These are phyloP conservation scores for Triadica sebifera DNA, from an alignment of 345 rosid genomes.

Conservation along the genomic window DNA sequence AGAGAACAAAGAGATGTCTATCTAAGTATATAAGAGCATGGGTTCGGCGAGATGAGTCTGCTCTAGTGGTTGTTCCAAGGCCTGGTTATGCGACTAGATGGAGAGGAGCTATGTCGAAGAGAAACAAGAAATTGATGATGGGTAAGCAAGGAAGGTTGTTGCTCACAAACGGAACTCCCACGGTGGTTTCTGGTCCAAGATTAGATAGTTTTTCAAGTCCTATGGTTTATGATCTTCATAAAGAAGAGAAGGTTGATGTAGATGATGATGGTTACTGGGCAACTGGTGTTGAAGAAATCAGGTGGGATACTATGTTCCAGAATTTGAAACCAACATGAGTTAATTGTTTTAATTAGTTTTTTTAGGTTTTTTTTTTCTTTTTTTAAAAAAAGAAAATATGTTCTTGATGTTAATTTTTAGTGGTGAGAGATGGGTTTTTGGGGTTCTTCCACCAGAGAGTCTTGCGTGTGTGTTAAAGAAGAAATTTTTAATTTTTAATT, in stretches of 20 bases:
- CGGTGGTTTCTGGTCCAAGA: slow-evolving; percentile 31
- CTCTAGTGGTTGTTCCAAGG: slow-evolving; percentile 51
- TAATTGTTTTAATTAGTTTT: too few relatives aligned
- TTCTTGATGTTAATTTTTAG: slow-evolving; percentile 7
- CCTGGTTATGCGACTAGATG: slow-evolving; percentile 42
- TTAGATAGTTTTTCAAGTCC: slow-evolving; percentile 54
- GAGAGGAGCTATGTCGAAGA: slow-evolving; percentile 68
- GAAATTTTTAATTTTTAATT: slow-evolving; percentile 27
- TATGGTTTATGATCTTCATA: slow-evolving; percentile 36
- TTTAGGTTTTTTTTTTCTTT: too few relatives aligned
- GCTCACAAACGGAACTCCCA: slow-evolving; percentile 61
- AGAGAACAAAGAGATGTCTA: slow-evolving; percentile 53
- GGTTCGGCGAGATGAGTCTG: slow-evolving; percentile 48
- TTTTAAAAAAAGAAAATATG: neutral
- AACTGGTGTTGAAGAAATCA: slow-evolving; percentile 54
- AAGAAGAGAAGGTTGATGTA: slow-evolving; percentile 36
- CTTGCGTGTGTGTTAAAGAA: slow-evolving; percentile 8
- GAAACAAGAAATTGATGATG: slow-evolving; percentile 50
- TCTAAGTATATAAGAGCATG: slow-evolving; percentile 45
- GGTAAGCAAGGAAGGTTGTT: slow-evolving; percentile 50
- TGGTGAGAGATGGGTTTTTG: slow-evolving; percentile 69
- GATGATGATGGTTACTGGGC: slow-evolving; percentile 49
- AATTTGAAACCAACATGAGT: slow-evolving; percentile 79
- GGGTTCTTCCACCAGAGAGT: slow-evolving; percentile 53
- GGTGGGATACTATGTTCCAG: slow-evolving; percentile 96